Evolutionary conservation across 257 asterid genomes (phyloP).

Genomic region (Cinchona pubescens): DNA sequence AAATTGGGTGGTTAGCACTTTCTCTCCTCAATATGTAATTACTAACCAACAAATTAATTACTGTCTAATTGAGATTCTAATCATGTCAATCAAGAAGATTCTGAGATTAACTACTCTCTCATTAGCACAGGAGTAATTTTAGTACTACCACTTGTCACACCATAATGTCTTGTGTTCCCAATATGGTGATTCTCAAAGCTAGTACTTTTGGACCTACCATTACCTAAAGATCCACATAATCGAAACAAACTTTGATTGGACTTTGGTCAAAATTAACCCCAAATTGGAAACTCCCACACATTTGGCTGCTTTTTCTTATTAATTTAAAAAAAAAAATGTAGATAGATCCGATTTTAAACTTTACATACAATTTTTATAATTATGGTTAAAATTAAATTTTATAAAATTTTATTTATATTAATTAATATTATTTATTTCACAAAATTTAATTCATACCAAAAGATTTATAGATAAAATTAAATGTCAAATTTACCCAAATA

Average conservation of each 20-base stretch:
- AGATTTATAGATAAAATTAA: no score
- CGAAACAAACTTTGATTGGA: constrained; percentile 30
- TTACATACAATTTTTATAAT: no score
- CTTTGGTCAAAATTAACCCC: constrained; percentile 30
- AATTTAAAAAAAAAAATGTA: no score
- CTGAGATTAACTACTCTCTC: background rate
- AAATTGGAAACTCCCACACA: constrained; percentile 33
- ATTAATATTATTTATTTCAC: no score
- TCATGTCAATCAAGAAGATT: background rate
- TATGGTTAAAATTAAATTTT: no score
- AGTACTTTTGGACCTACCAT: constrained; percentile 24
- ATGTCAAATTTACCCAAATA: no score
- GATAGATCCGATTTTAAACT: no score
- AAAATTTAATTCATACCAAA: no score
- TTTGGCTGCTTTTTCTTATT: constrained; percentile 3
- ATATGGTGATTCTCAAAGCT: constrained; percentile 27
- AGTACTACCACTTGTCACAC: constrained; percentile 35
- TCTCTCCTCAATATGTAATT: background rate
- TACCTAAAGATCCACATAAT: constrained; percentile 28
- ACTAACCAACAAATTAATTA: background rate
- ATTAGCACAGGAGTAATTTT: background rate
- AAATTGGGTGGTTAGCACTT: background rate
- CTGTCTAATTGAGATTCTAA: background rate
- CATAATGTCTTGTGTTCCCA: constrained; percentile 42
- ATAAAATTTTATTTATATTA: no score